Percentiles rank a stretch among this genome's conserved stretches.
Evolutionary conservation across 2,329 filamentous ascomycete genomes (phyloP).

Genomic region (Stromatinia cepivora): DNA sequence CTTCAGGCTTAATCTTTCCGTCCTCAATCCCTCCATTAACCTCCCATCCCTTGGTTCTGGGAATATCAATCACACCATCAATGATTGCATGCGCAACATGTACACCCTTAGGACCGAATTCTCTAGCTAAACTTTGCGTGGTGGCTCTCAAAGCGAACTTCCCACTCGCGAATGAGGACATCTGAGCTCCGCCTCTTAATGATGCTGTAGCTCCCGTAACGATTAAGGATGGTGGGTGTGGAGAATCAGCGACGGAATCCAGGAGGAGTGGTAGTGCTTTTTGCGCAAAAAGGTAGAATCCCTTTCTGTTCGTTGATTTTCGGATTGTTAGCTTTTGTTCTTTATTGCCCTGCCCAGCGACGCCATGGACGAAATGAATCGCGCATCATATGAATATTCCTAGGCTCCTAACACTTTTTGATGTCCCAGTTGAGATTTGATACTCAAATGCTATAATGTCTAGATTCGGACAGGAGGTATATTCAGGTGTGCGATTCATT

Average conservation of each 20-base stretch:
- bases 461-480: no score
- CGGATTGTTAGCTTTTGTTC: conserved; percentile 5
- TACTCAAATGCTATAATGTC: no score
- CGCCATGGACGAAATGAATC: no score
- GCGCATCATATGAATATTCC: no score
- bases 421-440: no score
- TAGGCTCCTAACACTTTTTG: no score
- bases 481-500: no score
- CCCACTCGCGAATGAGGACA: conserved; percentile 71
- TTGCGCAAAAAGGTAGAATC: conserved; percentile 77
- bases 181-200: conserved; percentile 67
- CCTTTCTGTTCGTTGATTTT: conserved; percentile 42
- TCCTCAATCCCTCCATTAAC: conserved; percentile 51
- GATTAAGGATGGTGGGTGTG: conserved; percentile 74
- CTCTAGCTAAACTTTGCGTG: conserved; percentile 72
- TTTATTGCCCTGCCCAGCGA: no score
- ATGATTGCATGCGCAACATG: conserved; percentile 82
- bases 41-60: conserved; percentile 58
- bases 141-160: conserved; percentile 79
- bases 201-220: conserved; percentile 87
- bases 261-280: conserved; percentile 69
- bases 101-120: conserved; percentile 81
- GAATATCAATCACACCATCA: conserved; percentile 83
- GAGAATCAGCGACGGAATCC: conserved; percentile 52
- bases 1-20: conserved; percentile 71